Evolutionary conservation across 768 basidiomycete species (phyloP).

Genomic region (Macrolepiota fuliginosa): DNA sequence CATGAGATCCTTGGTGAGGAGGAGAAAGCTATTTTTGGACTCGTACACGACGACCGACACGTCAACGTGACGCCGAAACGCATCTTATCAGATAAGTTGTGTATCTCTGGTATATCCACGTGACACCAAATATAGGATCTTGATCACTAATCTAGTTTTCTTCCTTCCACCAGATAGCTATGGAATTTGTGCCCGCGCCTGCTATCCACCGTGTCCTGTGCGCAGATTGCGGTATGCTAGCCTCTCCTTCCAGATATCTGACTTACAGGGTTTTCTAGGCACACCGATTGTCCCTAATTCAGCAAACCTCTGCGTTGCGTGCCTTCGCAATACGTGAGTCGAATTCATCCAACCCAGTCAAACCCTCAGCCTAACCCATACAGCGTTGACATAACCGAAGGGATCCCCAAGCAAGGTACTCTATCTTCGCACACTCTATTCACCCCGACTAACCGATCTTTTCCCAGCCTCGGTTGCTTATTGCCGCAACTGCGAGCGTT

Average conservation of each 20-base stretch:
- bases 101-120: constrained; percentile 1
- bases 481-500: constrained; percentile 96
- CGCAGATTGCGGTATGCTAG: constrained; percentile 75
- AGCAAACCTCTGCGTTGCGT: constrained; percentile 88
- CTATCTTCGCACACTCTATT: not conserved
- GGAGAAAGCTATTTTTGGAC: not conserved
- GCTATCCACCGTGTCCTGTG: constrained; percentile 83
- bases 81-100: not conserved
- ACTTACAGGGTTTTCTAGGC: constrained; percentile 36
- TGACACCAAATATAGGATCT: constrained; percentile 14
- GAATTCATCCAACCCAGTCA: not conserved
- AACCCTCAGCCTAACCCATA: not conserved
- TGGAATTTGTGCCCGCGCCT: constrained; percentile 79
- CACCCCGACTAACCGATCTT: not conserved
- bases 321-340: constrained; percentile 83
- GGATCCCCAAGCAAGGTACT: constrained; percentile 91
- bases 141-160: constrained; percentile 7
- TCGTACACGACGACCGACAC: constrained; percentile 13
- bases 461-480: constrained; percentile 79
- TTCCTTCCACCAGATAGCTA: constrained; percentile 33
- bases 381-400: constrained; percentile 96
- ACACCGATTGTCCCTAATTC: constrained; percentile 89
- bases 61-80: not conserved
- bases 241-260: not conserved
- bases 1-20: constrained; percentile 19